These are phyloP conservation scores for Pezicula radicicola DNA, from an alignment of 2,329 filamentous ascomycete species.

Conservation along the genomic window DNA sequence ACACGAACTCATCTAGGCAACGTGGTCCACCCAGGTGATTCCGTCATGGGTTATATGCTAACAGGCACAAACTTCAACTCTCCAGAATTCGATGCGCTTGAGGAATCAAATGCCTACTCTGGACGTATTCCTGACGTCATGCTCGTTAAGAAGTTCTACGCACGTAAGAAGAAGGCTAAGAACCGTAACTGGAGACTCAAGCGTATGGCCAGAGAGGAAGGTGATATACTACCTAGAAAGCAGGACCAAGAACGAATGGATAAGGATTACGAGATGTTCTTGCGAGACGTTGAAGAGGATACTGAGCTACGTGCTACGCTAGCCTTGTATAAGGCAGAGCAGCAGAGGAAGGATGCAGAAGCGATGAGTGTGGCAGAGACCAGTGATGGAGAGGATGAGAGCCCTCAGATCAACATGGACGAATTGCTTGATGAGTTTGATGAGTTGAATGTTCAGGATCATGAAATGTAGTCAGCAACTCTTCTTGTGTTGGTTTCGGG, in stretches of 20 bases:
- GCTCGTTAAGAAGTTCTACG: constrained; percentile 95
- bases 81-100: constrained; percentile 76
- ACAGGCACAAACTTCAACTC: constrained; percentile 93
- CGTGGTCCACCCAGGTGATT: constrained; percentile 84
- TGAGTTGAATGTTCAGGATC: constrained; percentile 64
- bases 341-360: constrained; percentile 47
- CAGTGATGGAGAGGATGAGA: constrained; percentile 59
- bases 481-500: too few relatives aligned
- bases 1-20: constrained; percentile 86
- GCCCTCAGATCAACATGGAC: constrained; percentile 71
- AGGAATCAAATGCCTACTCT: constrained; percentile 71
- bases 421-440: constrained; percentile 91
- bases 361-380: constrained; percentile 68
- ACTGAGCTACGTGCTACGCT: constrained; percentile 80
- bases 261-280: constrained; percentile 93
- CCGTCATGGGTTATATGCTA: constrained; percentile 90
- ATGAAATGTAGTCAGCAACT: background rate
- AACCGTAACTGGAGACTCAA: constrained; percentile 90
- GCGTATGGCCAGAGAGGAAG: constrained; percentile 88
- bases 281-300: constrained; percentile 95
- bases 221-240: constrained; percentile 82
- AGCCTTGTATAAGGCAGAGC: constrained; percentile 73
- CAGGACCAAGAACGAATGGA: constrained; percentile 86
- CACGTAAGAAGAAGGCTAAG: constrained; percentile 78
- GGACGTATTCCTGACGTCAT: constrained; percentile 86